Evolutionary conservation across 768 basidiomycete species (phyloP).

Genomic region (Cystoderma amianthinum): DNA sequence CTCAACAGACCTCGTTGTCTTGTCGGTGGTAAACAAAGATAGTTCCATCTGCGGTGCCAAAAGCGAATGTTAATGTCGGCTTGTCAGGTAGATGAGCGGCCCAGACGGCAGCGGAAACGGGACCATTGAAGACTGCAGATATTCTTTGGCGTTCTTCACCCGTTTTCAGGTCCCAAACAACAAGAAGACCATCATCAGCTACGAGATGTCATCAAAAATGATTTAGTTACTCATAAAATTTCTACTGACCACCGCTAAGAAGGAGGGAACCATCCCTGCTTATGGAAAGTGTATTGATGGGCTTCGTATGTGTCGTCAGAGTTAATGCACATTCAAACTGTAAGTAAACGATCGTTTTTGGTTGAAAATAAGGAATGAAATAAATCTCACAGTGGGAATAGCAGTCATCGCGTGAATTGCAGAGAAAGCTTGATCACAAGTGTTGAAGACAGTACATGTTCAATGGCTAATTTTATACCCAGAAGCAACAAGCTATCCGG

Average conservation of each 20-base stretch:
- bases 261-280: background rate
- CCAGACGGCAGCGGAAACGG: background rate
- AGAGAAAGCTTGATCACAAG: background rate
- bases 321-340: background rate
- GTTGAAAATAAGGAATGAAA: background rate
- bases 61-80: background rate
- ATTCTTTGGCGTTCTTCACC: background rate
- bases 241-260: background rate
- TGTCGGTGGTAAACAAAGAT: background rate
- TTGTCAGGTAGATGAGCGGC: background rate
- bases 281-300: background rate
- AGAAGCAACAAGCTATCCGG: background rate
- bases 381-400: background rate
- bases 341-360: background rate
- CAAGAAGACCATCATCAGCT: background rate
- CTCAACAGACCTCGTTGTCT: background rate
- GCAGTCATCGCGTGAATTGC: background rate
- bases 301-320: background rate
- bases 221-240: background rate
- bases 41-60: background rate
- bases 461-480: background rate
- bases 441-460: background rate
- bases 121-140: background rate
- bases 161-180: background rate
- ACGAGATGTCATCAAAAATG: background rate